Evolutionary conservation across 2,329 filamentous ascomycete genomes (phyloP), one percentile per base, ranked within the genome.

Genomic region (Hymenoscyphus albidus): DNA sequence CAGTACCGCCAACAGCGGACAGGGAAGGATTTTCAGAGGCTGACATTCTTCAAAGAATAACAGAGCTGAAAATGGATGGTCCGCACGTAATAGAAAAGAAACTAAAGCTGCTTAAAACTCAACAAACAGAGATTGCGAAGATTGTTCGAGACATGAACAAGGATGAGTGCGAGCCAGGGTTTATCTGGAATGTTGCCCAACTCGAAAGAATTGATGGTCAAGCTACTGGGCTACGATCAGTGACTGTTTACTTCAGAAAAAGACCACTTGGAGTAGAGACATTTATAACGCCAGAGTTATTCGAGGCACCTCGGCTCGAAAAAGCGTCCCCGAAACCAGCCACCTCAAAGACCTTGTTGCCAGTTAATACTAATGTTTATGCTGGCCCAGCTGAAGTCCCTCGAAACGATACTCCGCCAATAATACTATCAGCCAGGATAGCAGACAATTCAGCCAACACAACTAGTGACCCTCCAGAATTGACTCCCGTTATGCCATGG

Each of bases 1-100:
- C 39, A n/a, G 42, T 42, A 40, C 39, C 56, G 13, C 58, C 58
- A 18, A 57, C 55, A 35, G 38, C 40, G 39, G 38, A 32, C 12
- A 63, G 48, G 48, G 62, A 63, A 35, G 62, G 35, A n/a, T 63
- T 63, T 22, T 58, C 62, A n/a, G 62, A 63, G 22, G 40, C 16
- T 18, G 35, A 48, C 48, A 63, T 63, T 16, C 18, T 63, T 16
- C 55, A 63, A 22, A 56, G 62, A 35, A 59, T 59, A 12, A 32
- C 58, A 9, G 39, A 40, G 32, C 32, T 59, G 27, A 40, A 59
- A n/a, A 2, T 9, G 2, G 18, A 13, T 13, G 38, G 58, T 12
- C n/a, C n/a, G 35, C 58, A 59, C 32, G 39, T 38, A 32, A 59
- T 59, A 27, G 58, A 59, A 6, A 59, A 59, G 32, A 59, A 59